These are phyloP conservation scores for Penicillium sp. DNA, from an alignment of 2,329 filamentous ascomycete genomes.

Conservation along the genomic window DNA sequence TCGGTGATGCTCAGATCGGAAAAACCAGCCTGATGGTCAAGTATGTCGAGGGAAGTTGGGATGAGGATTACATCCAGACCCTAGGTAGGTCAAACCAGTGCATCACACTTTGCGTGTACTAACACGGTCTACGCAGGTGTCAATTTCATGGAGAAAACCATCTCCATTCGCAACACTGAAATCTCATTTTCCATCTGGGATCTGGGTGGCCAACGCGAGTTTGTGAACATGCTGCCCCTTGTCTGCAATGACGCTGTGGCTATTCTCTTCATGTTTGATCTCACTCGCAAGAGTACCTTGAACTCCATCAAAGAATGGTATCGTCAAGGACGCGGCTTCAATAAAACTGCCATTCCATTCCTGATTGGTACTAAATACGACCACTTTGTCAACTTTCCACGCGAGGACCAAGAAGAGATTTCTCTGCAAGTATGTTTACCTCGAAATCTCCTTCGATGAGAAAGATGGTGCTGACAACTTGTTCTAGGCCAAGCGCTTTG, in stretches of 20 bases:
- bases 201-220: conserved; percentile 92
- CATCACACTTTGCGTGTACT: too few species aligned
- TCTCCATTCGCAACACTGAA: conserved; percentile 97
- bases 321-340: conserved; percentile 92
- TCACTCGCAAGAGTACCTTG: conserved; percentile 94
- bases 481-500: conserved; percentile 84
- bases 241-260: conserved; percentile 98
- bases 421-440: conserved; percentile 68
- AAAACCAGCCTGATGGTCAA: conserved; percentile 99
- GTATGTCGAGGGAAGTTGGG: conserved; percentile 98
- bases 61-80: conserved; percentile 99
- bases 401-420: conserved; percentile 97
- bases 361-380: conserved; percentile 97
- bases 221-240: conserved; percentile 99
- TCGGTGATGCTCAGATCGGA: conserved; percentile 96
- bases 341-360: conserved; percentile 99
- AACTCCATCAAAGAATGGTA: conserved; percentile 99
- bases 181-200: conserved; percentile 99
- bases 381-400: conserved; percentile 97
- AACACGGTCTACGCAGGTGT: too few species aligned
- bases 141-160: conserved; percentile 99
- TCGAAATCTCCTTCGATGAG: not conserved
- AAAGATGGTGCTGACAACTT: conserved; percentile 22
- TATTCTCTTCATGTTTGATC: conserved; percentile 98
- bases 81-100: conserved; percentile 59